These are phyloP conservation scores for Aristolochia californica DNA, from an alignment of 164 flowering plant genomes.

Conservation along the genomic window DNA sequence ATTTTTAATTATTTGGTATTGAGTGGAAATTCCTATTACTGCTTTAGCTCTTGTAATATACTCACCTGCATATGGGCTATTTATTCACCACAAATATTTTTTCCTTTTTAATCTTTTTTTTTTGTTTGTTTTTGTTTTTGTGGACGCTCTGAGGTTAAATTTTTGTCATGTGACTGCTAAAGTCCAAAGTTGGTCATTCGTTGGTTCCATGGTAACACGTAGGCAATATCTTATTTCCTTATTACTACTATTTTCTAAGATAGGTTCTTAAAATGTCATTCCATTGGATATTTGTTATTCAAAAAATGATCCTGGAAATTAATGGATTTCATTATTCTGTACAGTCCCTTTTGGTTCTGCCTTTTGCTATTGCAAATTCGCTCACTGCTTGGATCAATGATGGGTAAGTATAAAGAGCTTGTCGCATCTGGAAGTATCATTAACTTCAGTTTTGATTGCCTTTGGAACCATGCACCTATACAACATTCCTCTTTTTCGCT, in stretches of 20 bases:
- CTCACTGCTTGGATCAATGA: constrained; percentile 78
- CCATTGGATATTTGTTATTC: not conserved
- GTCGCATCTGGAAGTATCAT: not conserved
- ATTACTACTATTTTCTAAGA: too few relatives aligned
- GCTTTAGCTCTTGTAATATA: too few relatives aligned
- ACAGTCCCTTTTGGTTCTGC: constrained; percentile 89
- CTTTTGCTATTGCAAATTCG: constrained; percentile 87
- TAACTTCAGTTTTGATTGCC: not conserved
- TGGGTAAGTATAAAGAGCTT: constrained; percentile 46
- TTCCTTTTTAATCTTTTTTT: too few relatives aligned
- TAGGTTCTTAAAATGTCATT: not conserved
- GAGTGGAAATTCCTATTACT: too few relatives aligned
- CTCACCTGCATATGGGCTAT: too few relatives aligned
- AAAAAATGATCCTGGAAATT: not conserved
- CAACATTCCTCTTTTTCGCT: too few relatives aligned
- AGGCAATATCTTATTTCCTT: too few relatives aligned
- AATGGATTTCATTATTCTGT: not conserved
- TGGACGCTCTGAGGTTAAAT: not conserved
- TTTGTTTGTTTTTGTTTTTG: not conserved
- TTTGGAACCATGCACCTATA: too few relatives aligned
- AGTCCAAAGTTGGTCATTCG: too few relatives aligned
- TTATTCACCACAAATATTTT: too few relatives aligned
- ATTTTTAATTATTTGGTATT: too few relatives aligned
- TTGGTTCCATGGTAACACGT: too few relatives aligned
- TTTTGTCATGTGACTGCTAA: not conserved